These are phyloP conservation scores for Vanderwaltozyma polyspora DNA, from an alignment of 805 yeast species.

Conservation along the genomic window DNA sequence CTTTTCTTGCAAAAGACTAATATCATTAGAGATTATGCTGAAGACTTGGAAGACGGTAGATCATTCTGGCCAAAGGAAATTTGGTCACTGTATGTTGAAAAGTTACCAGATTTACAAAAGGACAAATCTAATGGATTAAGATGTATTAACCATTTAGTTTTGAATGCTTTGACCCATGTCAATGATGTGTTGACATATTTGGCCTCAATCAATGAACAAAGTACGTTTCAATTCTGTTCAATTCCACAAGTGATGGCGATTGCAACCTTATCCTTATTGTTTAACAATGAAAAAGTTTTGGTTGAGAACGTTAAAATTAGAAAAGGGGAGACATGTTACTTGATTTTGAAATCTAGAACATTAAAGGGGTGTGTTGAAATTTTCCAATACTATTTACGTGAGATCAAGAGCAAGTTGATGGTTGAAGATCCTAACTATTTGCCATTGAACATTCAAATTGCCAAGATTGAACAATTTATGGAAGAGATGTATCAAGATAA, in stretches of 20 bases:
- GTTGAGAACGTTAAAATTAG: conserved; percentile 72
- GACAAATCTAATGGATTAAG: conserved; percentile 45
- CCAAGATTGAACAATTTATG: conserved; percentile 78
- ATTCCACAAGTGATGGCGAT: conserved; percentile 99
- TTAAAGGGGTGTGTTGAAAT: conserved; percentile 66
- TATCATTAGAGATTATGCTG: conserved; percentile 89
- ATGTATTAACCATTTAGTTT: conserved; percentile 73
- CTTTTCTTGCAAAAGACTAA: conserved; percentile 90
- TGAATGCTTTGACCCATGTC: conserved; percentile 69
- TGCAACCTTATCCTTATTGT: conserved; percentile 81
- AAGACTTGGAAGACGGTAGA: conserved; percentile 84
- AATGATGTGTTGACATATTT: conserved; percentile 67
- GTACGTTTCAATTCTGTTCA: conserved; percentile 84
- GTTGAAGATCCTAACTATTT: conserved; percentile 81
- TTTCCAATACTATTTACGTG: conserved; percentile 61
- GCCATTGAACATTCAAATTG: conserved; percentile 72
- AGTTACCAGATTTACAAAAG: conserved; percentile 43
- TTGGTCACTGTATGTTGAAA: conserved; percentile 72
- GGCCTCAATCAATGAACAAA: conserved; percentile 65
- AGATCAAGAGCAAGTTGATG: conserved; percentile 66
- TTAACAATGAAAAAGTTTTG: conserved; percentile 67
- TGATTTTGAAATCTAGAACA: conserved; percentile 65
- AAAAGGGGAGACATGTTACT: conserved; percentile 72
- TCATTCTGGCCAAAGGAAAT: conserved; percentile 94
- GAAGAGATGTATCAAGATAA: conserved; percentile 61